These are phyloP conservation scores for Pseudozyma pruni DNA, from an alignment of 1,284 basidiomycete species.

Conservation along the genomic window DNA sequence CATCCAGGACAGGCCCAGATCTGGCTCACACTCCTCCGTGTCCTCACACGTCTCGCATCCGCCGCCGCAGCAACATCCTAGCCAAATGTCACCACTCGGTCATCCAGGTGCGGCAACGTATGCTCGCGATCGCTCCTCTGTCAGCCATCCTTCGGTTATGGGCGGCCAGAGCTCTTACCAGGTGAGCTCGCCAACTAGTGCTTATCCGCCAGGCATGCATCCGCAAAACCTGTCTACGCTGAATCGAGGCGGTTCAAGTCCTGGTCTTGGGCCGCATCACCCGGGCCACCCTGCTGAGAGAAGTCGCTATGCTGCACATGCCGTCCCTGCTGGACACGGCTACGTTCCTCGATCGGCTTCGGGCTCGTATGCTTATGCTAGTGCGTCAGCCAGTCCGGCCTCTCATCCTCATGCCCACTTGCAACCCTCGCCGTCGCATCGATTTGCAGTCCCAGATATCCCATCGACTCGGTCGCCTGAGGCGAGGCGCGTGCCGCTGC, in stretches of 20 bases:
- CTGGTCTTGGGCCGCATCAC: slow-evolving; percentile 19
- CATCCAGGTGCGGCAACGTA: slow-evolving; percentile 3
- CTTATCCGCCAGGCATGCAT: slow-evolving; percentile 19
- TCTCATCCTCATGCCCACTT: slow-evolving; percentile 21
- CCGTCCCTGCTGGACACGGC: slow-evolving; percentile 14
- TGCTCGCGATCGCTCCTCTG: slow-evolving; percentile 15
- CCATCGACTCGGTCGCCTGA: slow-evolving; percentile 42
- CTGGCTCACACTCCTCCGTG: slow-evolving; percentile 45
- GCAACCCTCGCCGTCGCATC: slow-evolving; percentile 49
- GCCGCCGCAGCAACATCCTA: slow-evolving; percentile 18
- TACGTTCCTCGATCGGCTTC: slow-evolving; percentile 26
- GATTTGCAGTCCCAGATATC: slow-evolving; percentile 42
- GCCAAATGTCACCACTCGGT: slow-evolving; percentile 29
- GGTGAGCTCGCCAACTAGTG: slow-evolving; percentile 25
- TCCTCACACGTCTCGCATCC: slow-evolving; percentile 41
- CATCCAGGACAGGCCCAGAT: slow-evolving; percentile 38
- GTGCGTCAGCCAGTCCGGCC: slow-evolving; percentile 42
- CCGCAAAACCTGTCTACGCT: slow-evolving; percentile 14
- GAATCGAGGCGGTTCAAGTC: slow-evolving; percentile 36
- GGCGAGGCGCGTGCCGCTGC: slow-evolving; percentile 27
- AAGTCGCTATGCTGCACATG: slow-evolving; percentile 19
- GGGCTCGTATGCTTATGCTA: slow-evolving; percentile 20
- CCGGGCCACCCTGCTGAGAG: slow-evolving; percentile 17
- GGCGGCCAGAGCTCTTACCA: slow-evolving; percentile 11
- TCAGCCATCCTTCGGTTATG: neutral